A percentile compares a stretch with the other conserved stretches of the same genome.
Evolutionary conservation across 129 eudicot species (phyloP).

Genomic region (Heracleum sosnowskyi): DNA sequence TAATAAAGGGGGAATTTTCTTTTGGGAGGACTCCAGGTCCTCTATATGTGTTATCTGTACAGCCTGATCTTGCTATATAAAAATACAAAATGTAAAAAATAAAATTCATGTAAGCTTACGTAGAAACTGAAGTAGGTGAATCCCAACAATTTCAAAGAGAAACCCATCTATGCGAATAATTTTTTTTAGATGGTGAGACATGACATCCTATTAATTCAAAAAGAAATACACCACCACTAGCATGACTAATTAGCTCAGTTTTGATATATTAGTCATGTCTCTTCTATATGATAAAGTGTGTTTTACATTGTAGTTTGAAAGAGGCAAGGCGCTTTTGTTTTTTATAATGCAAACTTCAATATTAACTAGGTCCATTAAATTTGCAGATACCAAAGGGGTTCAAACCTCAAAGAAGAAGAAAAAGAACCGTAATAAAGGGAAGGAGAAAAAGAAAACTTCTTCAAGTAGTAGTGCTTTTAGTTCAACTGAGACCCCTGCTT

Average conservation of each 20-base stretch:
- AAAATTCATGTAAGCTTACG: too few species aligned
- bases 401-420: not conserved
- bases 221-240: not conserved
- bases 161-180: too few species aligned
- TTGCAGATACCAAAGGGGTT: not conserved
- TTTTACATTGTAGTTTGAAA: not conserved
- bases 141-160: too few species aligned
- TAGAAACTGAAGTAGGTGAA: too few species aligned
- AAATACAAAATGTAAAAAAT: not conserved
- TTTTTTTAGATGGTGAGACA: not conserved
- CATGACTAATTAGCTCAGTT: not conserved
- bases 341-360: too few species aligned
- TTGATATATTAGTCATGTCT: not conserved
- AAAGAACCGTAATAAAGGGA: not conserved
- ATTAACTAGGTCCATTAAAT: too few species aligned
- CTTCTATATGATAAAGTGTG: too few species aligned
- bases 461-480: not conserved
- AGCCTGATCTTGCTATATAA: not conserved
- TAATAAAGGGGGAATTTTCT: not conserved
- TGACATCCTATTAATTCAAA: not conserved
- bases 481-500: not conserved
- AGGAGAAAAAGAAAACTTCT: not conserved
- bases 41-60: not conserved
- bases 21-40: not conserved
- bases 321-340: too few species aligned